phyloP scores from a whole-genome alignment of 2,329 filamentous ascomycete genomes.

The Hypocrella siamensis region DNA sequence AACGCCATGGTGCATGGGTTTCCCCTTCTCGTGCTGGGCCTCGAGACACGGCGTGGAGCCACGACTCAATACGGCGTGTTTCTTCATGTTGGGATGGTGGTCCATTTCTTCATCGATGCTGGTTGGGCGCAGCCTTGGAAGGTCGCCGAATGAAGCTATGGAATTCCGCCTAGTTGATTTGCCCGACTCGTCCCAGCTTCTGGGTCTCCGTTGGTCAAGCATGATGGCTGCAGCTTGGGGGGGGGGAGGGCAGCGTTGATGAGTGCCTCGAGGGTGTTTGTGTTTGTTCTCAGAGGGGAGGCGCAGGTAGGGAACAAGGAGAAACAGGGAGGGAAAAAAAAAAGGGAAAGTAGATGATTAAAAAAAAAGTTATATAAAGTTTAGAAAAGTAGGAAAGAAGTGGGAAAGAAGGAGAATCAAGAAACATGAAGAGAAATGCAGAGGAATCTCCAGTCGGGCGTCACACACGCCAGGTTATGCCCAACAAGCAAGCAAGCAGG shows the following conservation, averaged over 20 bases:
- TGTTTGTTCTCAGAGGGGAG: too few relatives aligned
- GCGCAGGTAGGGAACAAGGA: too few relatives aligned
- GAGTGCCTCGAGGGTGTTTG: neutral
- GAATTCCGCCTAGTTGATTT: conserved; percentile 3
- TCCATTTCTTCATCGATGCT: neutral
- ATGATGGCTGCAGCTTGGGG: neutral
- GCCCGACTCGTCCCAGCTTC: conserved; percentile 3
- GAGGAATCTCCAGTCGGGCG: too few relatives aligned
- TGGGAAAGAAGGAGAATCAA: too few relatives aligned
- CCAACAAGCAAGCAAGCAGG: too few relatives aligned
- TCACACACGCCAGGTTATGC: too few relatives aligned
- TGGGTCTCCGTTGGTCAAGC: neutral
- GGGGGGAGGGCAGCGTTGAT: neutral
- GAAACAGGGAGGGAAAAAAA: too few relatives aligned
- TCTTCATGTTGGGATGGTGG: neutral
- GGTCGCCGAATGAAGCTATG: neutral
- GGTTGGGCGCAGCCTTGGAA: neutral
- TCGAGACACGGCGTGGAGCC: conserved; percentile 2
- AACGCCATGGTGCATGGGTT: conserved; percentile 1
- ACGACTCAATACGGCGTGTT: neutral
- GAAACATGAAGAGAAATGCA: too few relatives aligned
- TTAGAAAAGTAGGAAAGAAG: too few relatives aligned
- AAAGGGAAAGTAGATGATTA: too few relatives aligned
- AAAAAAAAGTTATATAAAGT: too few relatives aligned
- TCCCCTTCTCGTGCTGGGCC: neutral